phyloP scores from a whole-genome alignment of 2,329 filamentous ascomycete species.

The Chaetomiaceae sp. region DNA sequence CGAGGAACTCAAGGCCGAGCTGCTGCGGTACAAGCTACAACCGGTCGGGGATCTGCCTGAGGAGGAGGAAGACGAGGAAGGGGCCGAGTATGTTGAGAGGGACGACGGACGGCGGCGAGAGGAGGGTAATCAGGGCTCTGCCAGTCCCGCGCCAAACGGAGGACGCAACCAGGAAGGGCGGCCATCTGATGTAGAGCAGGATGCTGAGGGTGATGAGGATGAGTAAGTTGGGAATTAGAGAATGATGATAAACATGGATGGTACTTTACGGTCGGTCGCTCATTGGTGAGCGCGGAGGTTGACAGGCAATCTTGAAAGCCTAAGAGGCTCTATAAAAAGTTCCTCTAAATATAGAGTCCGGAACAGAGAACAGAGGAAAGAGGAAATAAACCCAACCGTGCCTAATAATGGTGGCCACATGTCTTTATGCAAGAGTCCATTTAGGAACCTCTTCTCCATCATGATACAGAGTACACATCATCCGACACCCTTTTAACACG shows the following conservation, averaged over 20 bases:
- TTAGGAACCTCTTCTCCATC: too few species aligned
- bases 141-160: slow-evolving; percentile 11
- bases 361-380: too few species aligned
- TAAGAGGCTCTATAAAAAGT: too few species aligned
- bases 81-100: slow-evolving; percentile 23
- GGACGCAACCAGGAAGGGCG: slow-evolving; percentile 1
- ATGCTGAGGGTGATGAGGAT: slow-evolving; percentile 47
- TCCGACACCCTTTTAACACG: too few species aligned
- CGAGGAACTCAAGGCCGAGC: slow-evolving; percentile 49
- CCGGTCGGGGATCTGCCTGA: slow-evolving; percentile 47
- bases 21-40: slow-evolving; percentile 49
- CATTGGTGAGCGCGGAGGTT: slow-evolving; percentile 10
- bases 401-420: too few species aligned
- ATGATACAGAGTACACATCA: too few species aligned
- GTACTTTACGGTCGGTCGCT: not conserved
- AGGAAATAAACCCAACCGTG: too few species aligned
- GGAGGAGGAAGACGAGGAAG: slow-evolving; percentile 30
- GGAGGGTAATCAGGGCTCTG: slow-evolving; percentile 7
- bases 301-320: slow-evolving; percentile 1
- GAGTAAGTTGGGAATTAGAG: slow-evolving; percentile 23
- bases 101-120: slow-evolving; percentile 18
- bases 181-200: slow-evolving; percentile 31
- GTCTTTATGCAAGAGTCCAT: too few species aligned
- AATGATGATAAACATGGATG: not conserved
- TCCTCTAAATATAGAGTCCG: not conserved